phyloP scores from a whole-genome alignment of 164 flowering plant species.

The Pachysandra terminalis region DNA sequence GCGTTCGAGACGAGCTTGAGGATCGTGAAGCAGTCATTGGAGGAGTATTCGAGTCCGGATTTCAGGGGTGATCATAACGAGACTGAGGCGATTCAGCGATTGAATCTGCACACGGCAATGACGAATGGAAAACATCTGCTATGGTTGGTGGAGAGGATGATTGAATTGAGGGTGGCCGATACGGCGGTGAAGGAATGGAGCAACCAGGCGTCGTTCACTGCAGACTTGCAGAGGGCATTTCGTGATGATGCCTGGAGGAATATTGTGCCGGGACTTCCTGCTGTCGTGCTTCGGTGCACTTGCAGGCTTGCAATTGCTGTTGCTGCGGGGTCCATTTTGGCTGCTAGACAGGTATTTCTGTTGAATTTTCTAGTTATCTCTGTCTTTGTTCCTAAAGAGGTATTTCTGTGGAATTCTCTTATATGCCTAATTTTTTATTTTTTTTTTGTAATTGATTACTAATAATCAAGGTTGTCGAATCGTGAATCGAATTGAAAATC shows the following conservation, averaged over 20 bases:
- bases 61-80: slow-evolving; percentile 75
- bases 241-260: slow-evolving; percentile 80
- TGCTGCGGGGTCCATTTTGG: slow-evolving; percentile 67
- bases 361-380: background rate
- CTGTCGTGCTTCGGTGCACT: slow-evolving; percentile 64
- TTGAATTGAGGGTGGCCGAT: slow-evolving; percentile 84
- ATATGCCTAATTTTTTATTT: background rate
- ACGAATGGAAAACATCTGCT: slow-evolving; percentile 67
- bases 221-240: slow-evolving; percentile 79
- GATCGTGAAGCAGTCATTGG: slow-evolving; percentile 64
- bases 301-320: slow-evolving; percentile 70
- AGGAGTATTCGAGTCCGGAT: slow-evolving; percentile 72
- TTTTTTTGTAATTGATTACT: too few relatives aligned
- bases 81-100: slow-evolving; percentile 88
- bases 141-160: slow-evolving; percentile 96
- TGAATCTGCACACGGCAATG: slow-evolving; percentile 73
- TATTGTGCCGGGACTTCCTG: slow-evolving; percentile 74
- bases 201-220: slow-evolving; percentile 56
- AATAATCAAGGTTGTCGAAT: too few relatives aligned
- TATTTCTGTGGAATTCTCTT: background rate
- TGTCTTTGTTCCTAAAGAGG: background rate
- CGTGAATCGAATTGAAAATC: too few relatives aligned
- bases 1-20: slow-evolving; percentile 61
- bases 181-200: slow-evolving; percentile 80
- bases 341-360: slow-evolving; percentile 58